Conservation (phyloP, 2,329 filamentous ascomycete species). For the Cyanodermella asteris region DNA sequence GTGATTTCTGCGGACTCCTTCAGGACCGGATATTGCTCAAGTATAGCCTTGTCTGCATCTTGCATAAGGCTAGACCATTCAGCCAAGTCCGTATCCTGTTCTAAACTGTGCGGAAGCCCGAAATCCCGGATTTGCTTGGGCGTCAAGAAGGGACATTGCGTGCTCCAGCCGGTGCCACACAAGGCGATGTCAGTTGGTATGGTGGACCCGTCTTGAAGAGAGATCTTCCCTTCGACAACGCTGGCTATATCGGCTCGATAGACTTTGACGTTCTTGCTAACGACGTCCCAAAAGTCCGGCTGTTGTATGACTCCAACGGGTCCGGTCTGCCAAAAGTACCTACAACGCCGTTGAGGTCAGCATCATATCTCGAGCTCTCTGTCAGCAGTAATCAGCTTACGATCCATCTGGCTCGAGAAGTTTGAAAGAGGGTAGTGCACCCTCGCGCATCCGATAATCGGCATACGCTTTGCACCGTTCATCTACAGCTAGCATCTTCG, state of each 20-base stretch:
- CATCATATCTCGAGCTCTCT: not conserved
- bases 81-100: slow-evolving; percentile 1
- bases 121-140: slow-evolving; percentile 3
- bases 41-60: slow-evolving; percentile 6
- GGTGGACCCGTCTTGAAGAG: slow-evolving; percentile 6
- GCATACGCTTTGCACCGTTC: slow-evolving; percentile 3
- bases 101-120: slow-evolving; percentile 5
- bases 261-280: slow-evolving; percentile 10
- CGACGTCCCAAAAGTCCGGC: slow-evolving; percentile 10
- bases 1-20: too few species aligned
- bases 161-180: slow-evolving; percentile 11
- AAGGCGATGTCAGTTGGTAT: slow-evolving; percentile 11
- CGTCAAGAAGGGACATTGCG: slow-evolving; percentile 4
- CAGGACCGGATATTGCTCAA: slow-evolving; percentile 8
- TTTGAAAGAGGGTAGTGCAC: slow-evolving; percentile 8
- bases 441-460: slow-evolving; percentile 9
- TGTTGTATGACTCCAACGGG: slow-evolving; percentile 9
- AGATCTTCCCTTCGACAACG: slow-evolving; percentile 5
- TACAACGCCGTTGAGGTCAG: not conserved
- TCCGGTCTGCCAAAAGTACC: slow-evolving; percentile 12
- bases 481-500: slow-evolving; percentile 7
- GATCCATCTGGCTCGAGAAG: slow-evolving; percentile 11
- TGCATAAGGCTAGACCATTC: slow-evolving; percentile 6
- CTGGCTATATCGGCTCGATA: slow-evolving; percentile 8
- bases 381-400: slow-evolving; percentile 1